Evolutionary conservation across 768 basidiomycete species (phyloP).

Genomic region (Astraeus odoratus): DNA sequence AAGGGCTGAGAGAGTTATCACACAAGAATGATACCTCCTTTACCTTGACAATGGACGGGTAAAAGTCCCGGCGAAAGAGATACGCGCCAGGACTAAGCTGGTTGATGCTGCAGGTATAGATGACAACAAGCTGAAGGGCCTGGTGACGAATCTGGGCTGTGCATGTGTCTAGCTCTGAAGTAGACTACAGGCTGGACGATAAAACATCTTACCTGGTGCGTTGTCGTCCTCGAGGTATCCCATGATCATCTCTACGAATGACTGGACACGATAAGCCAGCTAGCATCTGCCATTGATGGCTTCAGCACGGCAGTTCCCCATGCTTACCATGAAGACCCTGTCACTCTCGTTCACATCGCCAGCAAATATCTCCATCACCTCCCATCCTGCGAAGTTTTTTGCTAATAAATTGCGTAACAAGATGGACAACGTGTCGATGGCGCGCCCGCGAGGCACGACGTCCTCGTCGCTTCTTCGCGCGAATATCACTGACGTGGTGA

Average conservation of each 20-base stretch:
- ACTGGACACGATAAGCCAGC: constrained; percentile 28
- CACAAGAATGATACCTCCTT: constrained; percentile 12
- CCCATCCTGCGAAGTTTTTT: constrained; percentile 62
- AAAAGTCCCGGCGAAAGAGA: constrained; percentile 56
- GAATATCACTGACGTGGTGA: constrained; percentile 38
- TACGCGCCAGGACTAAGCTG: constrained; percentile 69
- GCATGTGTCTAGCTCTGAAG: background rate
- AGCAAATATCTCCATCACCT: constrained; percentile 64
- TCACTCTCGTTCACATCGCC: constrained; percentile 56
- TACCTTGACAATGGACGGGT: constrained; percentile 46
- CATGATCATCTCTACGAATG: constrained; percentile 42
- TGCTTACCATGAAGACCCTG: constrained; percentile 43
- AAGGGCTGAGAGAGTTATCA: constrained; percentile 1
- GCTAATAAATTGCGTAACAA: constrained; percentile 41
- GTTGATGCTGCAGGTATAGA: constrained; percentile 51
- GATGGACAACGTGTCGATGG: constrained; percentile 46
- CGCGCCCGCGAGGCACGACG: constrained; percentile 24
- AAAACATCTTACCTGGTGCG: constrained; percentile 36
- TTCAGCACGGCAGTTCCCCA: no score
- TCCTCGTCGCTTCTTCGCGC: constrained; percentile 31
- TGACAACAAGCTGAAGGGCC: constrained; percentile 49
- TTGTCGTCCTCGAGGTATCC: constrained; percentile 38
- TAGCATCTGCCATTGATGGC: background rate
- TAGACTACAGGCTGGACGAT: background rate
- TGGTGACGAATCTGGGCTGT: constrained; percentile 45